Evolutionary conservation across 176 grass and related monocot genomes (phyloP), one percentile per base, ranked within the genome.

Genomic region (Eleusine indica): DNA sequence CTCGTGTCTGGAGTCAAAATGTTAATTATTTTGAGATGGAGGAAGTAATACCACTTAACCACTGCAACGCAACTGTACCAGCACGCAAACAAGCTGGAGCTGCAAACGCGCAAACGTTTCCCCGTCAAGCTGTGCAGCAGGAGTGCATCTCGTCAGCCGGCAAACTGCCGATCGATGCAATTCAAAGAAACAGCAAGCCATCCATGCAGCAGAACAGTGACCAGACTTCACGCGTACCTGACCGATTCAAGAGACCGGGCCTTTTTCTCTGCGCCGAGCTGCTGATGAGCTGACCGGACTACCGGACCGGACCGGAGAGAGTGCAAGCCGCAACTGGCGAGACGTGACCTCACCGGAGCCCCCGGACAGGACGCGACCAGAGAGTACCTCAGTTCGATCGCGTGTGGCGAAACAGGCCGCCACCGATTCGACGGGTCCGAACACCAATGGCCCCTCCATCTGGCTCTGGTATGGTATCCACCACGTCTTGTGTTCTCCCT

Each of bases 341-440:
- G 65, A 68, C 65, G 65, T 68, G 65, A 68, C 65, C 35, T 68
- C 65, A 68, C 65, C 65, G 65, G 35, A 68, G 65, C 16, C 4
- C 16, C 4, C 65, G 35, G 65, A 68, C 65, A 16, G 65, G 65
- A 68, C 65, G 35, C 65, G 65, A 68, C 65, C 35, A 68, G 29
- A 16, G 30, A 16, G 35, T 66, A 66, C 28, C 25, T 25, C 58
- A 11, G 13, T 29, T 13, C 14, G 25, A 13, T 30, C 28, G 62
- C 52, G 52, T 54, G 16, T 54, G 11, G 29, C 60, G 22, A 21
- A 19, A 65, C 62, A 65, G 9, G 28, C 28, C 12, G 62, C 29
- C 62, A 66, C 62, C 28, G 62, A 66, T 66, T 32, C 62, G 62
- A 66, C 62, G 28, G 28, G 25, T 35, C 11, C 25, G 11, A 66